Conservation (phyloP, 768 basidiomycete genomes). For the Fomitopsis pulvina region DNA sequence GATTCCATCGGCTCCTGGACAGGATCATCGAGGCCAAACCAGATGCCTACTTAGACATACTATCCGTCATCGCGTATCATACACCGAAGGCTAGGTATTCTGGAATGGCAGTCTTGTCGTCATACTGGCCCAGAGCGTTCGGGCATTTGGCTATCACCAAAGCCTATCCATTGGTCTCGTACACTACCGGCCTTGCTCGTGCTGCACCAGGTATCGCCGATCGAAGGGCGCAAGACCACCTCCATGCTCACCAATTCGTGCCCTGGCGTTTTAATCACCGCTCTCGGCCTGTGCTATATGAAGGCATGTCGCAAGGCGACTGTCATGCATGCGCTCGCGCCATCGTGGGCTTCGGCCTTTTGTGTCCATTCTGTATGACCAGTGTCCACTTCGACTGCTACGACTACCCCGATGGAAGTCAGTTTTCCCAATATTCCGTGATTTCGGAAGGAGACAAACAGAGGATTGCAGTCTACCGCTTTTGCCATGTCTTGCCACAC, state of each 20-base stretch:
- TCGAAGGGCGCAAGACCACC: slow-evolving; percentile 23
- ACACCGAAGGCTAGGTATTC: slow-evolving; percentile 44
- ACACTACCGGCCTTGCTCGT: slow-evolving; percentile 20
- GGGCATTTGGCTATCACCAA: slow-evolving; percentile 62
- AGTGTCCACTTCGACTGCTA: slow-evolving; percentile 77
- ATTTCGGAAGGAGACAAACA: slow-evolving; percentile 39
- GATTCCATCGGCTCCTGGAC: slow-evolving; percentile 47
- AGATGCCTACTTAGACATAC: slow-evolving; percentile 64
- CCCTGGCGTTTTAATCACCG: slow-evolving; percentile 53
- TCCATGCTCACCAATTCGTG: slow-evolving; percentile 56
- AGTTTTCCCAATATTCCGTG: slow-evolving; percentile 46
- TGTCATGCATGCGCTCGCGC: slow-evolving; percentile 51
- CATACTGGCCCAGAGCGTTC: slow-evolving; percentile 61
- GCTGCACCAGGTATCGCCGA: slow-evolving; percentile 8
- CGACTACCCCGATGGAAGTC: slow-evolving; percentile 58
- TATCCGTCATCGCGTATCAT: slow-evolving; percentile 68
- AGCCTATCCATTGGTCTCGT: slow-evolving; percentile 37
- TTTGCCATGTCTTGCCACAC: slow-evolving; percentile 40
- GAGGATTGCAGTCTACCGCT: slow-evolving; percentile 57
- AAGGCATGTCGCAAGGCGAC: slow-evolving; percentile 30
- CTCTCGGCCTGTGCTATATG: slow-evolving; percentile 20
- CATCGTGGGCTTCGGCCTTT: slow-evolving; percentile 62
- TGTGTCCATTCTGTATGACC: slow-evolving; percentile 67
- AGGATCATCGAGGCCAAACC: slow-evolving; percentile 51
- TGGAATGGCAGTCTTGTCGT: slow-evolving; percentile 49